These are phyloP conservation scores for Boletus subcaerulescens DNA, from an alignment of 768 basidiomycete genomes.

Conservation along the genomic window DNA sequence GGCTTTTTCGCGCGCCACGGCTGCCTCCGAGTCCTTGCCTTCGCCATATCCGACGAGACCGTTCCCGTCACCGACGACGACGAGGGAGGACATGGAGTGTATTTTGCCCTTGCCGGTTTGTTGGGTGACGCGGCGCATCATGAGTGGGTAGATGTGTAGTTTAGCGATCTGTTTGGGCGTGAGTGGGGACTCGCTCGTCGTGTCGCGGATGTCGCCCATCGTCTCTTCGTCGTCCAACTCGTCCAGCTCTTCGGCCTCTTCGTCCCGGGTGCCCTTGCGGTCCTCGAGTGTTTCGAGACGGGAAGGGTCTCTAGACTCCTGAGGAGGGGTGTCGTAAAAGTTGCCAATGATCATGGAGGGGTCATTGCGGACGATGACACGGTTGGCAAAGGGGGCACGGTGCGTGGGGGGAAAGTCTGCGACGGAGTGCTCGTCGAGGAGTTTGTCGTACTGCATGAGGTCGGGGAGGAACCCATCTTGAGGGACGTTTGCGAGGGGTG, in stretches of 20 bases:
- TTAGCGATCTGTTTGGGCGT: conserved; percentile 24
- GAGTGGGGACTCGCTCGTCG: conserved; percentile 17
- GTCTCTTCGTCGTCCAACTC: conserved; percentile 21
- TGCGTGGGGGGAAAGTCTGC: conserved; percentile 51
- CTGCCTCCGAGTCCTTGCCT: conserved; percentile 64
- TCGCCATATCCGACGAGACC: conserved; percentile 83
- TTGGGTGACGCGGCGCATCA: conserved; percentile 64
- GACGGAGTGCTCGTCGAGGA: conserved; percentile 60
- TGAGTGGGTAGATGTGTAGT: conserved; percentile 40
- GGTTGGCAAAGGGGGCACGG: conserved; percentile 54
- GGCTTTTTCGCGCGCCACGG: conserved; percentile 56
- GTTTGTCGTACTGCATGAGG: conserved; percentile 59
- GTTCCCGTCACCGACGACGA: conserved; percentile 78
- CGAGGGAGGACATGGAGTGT: conserved; percentile 54
- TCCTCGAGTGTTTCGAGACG: conserved; percentile 3
- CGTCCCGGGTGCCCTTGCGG: conserved; percentile 5
- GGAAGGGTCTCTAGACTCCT: neutral
- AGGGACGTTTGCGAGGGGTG: conserved; percentile 18
- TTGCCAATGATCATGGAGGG: conserved; percentile 56
- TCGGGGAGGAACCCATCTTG: conserved; percentile 45
- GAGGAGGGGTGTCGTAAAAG: conserved; percentile 24
- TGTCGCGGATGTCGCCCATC: conserved; percentile 13
- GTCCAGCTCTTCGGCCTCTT: conserved; percentile 16
- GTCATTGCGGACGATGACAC: conserved; percentile 68
- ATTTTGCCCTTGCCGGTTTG: conserved; percentile 96